These are phyloP conservation scores for Sordariomycetes sp. DNA, from an alignment of 2,329 filamentous ascomycete genomes.

Conservation along the genomic window DNA sequence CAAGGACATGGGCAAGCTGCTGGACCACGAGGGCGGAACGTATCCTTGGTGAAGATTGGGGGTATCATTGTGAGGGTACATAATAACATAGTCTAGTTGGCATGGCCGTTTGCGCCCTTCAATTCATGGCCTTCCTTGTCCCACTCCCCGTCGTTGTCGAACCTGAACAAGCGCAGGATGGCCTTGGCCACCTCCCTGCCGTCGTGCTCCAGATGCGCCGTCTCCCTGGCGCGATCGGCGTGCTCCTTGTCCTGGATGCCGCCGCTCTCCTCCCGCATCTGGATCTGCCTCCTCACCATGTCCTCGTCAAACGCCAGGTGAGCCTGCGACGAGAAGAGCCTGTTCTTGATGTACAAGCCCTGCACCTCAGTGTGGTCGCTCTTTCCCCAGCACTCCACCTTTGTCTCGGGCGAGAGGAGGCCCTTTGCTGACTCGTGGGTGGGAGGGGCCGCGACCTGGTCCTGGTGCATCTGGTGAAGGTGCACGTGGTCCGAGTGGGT, in stretches of 20 bases:
- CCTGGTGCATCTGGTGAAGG: constrained; percentile 74
- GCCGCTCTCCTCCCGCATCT: constrained; percentile 44
- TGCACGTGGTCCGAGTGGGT: constrained; percentile 36
- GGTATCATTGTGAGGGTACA: background rate
- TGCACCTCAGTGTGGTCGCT: constrained; percentile 61
- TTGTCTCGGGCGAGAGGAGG: constrained; percentile 25
- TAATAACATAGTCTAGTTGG: background rate
- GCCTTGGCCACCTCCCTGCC: constrained; percentile 57
- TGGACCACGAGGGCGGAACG: background rate
- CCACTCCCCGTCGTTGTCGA: constrained; percentile 30
- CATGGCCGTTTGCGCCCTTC: background rate
- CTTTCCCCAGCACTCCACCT: constrained; percentile 49
- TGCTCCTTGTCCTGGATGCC: constrained; percentile 56
- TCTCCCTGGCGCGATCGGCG: constrained; percentile 51
- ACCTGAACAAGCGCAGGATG: constrained; percentile 51
- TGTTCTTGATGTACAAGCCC: constrained; percentile 58
- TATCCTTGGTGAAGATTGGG: constrained; percentile 1
- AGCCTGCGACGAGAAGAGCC: constrained; percentile 66
- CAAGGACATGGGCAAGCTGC: background rate
- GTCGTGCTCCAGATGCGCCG: constrained; percentile 58
- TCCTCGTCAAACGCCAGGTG: constrained; percentile 68
- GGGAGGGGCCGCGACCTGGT: constrained; percentile 58
- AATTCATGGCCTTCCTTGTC: background rate
- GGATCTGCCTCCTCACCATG: constrained; percentile 57
- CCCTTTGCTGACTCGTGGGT: constrained; percentile 31